Conservation (phyloP, 306 rosid genomes). For the Medicago arabica region DNA sequence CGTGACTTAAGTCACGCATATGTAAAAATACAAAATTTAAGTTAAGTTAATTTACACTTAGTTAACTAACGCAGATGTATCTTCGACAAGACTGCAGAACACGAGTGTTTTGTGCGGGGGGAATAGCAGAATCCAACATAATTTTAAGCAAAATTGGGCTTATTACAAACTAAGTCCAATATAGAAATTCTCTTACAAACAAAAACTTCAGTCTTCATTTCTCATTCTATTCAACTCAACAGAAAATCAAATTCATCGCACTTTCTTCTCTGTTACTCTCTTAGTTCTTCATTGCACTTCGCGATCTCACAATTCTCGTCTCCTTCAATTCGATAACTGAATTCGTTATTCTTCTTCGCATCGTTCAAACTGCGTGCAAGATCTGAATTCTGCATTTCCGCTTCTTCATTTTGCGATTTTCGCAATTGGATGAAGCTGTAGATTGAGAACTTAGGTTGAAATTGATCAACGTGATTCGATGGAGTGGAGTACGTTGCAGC, state of each 20-base stretch:
- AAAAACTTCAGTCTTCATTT: neutral
- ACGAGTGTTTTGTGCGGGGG: no score
- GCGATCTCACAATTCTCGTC: slow-evolving; percentile 9
- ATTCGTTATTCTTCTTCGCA: neutral
- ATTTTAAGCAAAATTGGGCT: neutral
- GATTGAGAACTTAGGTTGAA: neutral
- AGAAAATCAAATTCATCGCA: neutral
- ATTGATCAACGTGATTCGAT: slow-evolving; percentile 42
- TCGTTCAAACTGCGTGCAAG: slow-evolving; percentile 1
- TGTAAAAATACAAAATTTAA: no score
- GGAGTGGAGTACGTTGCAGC: slow-evolving; percentile 99
- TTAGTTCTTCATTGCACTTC: slow-evolving; percentile 3
- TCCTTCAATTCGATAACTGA: slow-evolving; percentile 1
- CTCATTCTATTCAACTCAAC: slow-evolving; percentile 9
- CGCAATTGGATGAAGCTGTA: slow-evolving; percentile 32
- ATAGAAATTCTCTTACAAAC: neutral
- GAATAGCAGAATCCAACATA: no score
- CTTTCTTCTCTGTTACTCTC: neutral
- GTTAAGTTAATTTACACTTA: no score
- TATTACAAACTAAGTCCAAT: neutral
- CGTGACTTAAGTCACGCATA: no score
- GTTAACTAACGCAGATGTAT: no score
- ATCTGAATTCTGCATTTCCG: slow-evolving; percentile 44
- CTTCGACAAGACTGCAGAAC: no score
- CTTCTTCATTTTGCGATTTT: slow-evolving; percentile 25